Conservation (phyloP, 179 eudicot genomes). For the Gypsophila paniculata region DNA sequence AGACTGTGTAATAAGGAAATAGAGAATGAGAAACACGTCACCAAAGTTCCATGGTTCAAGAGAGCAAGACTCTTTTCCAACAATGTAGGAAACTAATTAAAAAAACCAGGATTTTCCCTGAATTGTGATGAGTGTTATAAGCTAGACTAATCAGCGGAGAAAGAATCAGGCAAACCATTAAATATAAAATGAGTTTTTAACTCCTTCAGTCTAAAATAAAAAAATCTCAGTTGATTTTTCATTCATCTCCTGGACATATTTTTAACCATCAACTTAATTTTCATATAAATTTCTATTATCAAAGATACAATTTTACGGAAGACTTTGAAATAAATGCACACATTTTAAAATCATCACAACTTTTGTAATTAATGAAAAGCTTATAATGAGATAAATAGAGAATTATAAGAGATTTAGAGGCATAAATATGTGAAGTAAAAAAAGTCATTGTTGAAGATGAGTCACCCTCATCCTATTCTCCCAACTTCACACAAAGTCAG, state of each 20-base stretch:
- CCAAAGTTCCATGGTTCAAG: neutral
- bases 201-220: too few species aligned
- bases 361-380: neutral
- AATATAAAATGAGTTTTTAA: too few species aligned
- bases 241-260: too few species aligned
- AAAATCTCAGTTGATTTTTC: too few species aligned
- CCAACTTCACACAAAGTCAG: slow-evolving; percentile 19
- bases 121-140: too few species aligned
- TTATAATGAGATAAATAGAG: neutral
- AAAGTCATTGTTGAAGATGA: slow-evolving; percentile 22
- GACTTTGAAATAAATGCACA: too few species aligned
- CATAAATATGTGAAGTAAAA: neutral
- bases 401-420: neutral
- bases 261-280: too few species aligned
- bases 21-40: neutral
- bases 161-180: too few species aligned
- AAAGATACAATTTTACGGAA: too few species aligned
- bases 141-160: too few species aligned
- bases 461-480: slow-evolving; percentile 17
- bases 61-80: slow-evolving; percentile 16
- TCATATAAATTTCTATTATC: too few species aligned
- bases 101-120: neutral
- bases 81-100: slow-evolving; percentile 9
- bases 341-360: too few species aligned
- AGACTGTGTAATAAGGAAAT: neutral